Conservation (phyloP, 2,329 filamentous ascomycete species). For the Trichoderma koningiopsis region DNA sequence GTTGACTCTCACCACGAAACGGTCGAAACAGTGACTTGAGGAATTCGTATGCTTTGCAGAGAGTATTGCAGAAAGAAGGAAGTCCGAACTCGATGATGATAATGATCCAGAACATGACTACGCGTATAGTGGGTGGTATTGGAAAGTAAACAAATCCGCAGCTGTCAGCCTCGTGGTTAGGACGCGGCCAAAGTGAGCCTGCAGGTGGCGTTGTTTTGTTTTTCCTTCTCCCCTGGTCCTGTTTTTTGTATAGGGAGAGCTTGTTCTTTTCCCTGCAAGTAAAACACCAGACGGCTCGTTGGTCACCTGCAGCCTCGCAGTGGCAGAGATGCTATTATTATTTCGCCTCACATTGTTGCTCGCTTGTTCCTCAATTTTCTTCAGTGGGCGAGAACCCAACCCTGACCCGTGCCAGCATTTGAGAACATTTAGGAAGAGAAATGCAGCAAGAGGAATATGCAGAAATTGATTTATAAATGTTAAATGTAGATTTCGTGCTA, state of each 20-base stretch:
- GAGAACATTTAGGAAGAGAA: background rate
- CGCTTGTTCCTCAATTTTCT: background rate
- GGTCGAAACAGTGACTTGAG: constrained; percentile 8
- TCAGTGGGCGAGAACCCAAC: background rate
- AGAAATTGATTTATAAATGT: background rate
- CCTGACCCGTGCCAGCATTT: background rate
- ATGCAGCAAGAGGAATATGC: no score
- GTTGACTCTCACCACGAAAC: background rate
- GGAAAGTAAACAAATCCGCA: background rate
- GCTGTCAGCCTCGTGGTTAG: background rate
- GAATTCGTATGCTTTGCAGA: constrained; percentile 1
- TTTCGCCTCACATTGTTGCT: background rate
- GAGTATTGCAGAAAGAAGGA: background rate
- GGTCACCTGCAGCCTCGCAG: background rate
- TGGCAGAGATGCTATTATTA: background rate
- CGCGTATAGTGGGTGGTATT: background rate
- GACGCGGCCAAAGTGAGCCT: background rate
- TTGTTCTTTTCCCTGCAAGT: background rate
- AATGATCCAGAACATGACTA: background rate
- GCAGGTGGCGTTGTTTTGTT: background rate
- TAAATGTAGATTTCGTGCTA: constrained; percentile 4
- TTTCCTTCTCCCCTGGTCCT: background rate
- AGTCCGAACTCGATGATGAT: background rate
- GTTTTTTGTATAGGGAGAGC: background rate
- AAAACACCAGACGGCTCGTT: background rate